These are phyloP conservation scores for Botrytis medusae DNA, from an alignment of 2,329 filamentous ascomycete genomes.

Conservation along the genomic window DNA sequence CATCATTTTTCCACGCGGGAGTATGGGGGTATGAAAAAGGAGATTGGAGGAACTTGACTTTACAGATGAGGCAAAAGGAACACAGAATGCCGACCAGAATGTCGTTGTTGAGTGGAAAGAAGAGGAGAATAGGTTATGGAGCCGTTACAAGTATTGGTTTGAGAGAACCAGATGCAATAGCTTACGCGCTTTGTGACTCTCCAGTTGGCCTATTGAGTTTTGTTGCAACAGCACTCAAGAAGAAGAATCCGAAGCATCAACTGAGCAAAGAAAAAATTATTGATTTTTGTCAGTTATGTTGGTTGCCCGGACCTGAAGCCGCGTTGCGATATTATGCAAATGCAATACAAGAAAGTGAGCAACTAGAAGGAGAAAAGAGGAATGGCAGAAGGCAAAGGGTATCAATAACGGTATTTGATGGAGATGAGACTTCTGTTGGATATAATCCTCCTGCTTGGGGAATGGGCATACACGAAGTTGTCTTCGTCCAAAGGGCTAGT, in stretches of 20 bases:
- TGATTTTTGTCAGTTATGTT: constrained; percentile 60
- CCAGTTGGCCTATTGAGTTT: constrained; percentile 58
- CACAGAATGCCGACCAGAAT: constrained; percentile 13
- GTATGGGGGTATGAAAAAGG: constrained; percentile 57
- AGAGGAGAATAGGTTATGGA: constrained; percentile 20
- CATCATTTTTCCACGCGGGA: constrained; percentile 48
- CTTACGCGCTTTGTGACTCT: constrained; percentile 63
- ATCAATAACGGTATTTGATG: constrained; percentile 33
- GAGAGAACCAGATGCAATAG: constrained; percentile 45
- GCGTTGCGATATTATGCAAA: constrained; percentile 56
- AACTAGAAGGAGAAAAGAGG: constrained; percentile 18
- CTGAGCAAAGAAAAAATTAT: constrained; percentile 56
- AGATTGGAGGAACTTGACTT: constrained; percentile 50
- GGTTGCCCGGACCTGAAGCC: constrained; percentile 65
- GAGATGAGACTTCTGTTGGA: constrained; percentile 22
- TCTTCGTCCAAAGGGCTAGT: constrained; percentile 32
- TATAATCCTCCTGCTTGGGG: constrained; percentile 37
- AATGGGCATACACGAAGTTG: constrained; percentile 27
- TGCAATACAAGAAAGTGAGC: constrained; percentile 29
- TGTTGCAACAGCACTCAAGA: constrained; percentile 49
- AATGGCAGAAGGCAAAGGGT: constrained; percentile 23
- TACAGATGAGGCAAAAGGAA: neutral
- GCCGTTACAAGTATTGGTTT: constrained; percentile 29
- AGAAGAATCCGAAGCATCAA: constrained; percentile 43
- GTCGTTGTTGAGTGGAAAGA: constrained; percentile 19